These are phyloP conservation scores for Fusarium avenaceum DNA, from an alignment of 2,329 filamentous ascomycete species.

Conservation along the genomic window DNA sequence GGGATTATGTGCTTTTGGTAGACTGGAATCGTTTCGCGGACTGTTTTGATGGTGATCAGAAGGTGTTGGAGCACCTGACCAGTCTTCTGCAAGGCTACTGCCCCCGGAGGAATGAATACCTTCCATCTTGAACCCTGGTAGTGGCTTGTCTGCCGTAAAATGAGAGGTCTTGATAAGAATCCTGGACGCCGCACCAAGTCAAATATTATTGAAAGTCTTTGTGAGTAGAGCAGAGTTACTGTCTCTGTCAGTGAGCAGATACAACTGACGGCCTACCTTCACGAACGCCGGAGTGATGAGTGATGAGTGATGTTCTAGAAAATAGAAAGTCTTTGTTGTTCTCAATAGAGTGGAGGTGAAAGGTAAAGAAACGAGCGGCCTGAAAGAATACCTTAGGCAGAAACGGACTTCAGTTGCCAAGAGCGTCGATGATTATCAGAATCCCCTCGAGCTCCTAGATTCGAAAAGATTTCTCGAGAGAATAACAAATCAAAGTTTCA, in stretches of 20 bases:
- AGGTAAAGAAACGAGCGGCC: not conserved
- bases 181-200: not conserved
- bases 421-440: not conserved
- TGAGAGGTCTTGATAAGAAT: constrained; percentile 8
- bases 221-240: not conserved
- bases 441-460: accelerated
- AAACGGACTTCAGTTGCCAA: not conserved
- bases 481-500: not conserved
- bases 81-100: not conserved
- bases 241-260: not conserved
- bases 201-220: not conserved
- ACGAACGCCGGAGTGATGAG: not conserved
- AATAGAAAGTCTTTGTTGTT: not conserved
- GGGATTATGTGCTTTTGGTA: not conserved
- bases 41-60: not conserved
- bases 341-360: not conserved
- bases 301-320: not conserved
- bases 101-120: not conserved
- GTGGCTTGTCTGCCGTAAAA: not conserved
- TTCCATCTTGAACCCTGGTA: constrained; percentile 6
- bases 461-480: not conserved
- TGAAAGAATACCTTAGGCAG: constrained; percentile 18
- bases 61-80: not conserved
- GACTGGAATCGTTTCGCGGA: not conserved
- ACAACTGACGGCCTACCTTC: not conserved